Evolutionary conservation across 345 rosid species (phyloP).

Genomic region (Jatropha curcas): DNA sequence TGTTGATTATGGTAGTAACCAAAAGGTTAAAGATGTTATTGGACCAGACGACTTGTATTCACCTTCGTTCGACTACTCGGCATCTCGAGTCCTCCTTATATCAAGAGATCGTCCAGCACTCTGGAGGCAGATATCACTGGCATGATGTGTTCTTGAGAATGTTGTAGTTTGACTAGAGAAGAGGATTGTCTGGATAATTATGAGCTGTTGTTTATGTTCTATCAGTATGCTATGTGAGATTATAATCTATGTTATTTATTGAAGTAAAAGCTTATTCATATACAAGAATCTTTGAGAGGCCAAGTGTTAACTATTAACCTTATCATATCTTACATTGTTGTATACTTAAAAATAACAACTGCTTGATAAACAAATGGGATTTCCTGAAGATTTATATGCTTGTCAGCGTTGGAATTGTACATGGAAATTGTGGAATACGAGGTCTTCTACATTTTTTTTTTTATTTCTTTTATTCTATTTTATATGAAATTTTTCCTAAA

Average conservation of each 20-base stretch:
- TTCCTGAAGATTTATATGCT: too few relatives aligned
- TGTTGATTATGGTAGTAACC: slow-evolving; percentile 34
- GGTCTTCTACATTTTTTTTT: too few relatives aligned
- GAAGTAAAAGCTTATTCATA: slow-evolving; percentile 6
- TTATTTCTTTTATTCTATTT: too few relatives aligned
- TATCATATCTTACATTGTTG: slow-evolving; percentile 1
- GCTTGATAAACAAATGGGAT: too few relatives aligned
- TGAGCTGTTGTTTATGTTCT: slow-evolving; percentile 7
- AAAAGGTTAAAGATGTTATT: slow-evolving; percentile 59
- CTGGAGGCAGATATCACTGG: slow-evolving; percentile 60
- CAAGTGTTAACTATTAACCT: background rate
- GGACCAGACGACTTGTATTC: slow-evolving; percentile 81
- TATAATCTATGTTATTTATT: slow-evolving; percentile 15
- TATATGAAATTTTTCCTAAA: too few relatives aligned
- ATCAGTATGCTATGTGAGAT: slow-evolving; percentile 16
- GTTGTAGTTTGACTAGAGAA: slow-evolving; percentile 2
- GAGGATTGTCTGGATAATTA: background rate
- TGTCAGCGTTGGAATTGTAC: too few relatives aligned
- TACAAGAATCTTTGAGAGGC: background rate
- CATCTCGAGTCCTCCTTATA: slow-evolving; percentile 73
- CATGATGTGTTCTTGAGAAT: slow-evolving; percentile 6
- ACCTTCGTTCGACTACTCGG: slow-evolving; percentile 79
- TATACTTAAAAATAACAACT: background rate
- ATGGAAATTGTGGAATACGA: too few relatives aligned
- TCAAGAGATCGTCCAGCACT: slow-evolving; percentile 92